phyloP scores from a whole-genome alignment of 2,329 filamentous ascomycete genomes.

The Phaeosphaeria sp. region DNA sequence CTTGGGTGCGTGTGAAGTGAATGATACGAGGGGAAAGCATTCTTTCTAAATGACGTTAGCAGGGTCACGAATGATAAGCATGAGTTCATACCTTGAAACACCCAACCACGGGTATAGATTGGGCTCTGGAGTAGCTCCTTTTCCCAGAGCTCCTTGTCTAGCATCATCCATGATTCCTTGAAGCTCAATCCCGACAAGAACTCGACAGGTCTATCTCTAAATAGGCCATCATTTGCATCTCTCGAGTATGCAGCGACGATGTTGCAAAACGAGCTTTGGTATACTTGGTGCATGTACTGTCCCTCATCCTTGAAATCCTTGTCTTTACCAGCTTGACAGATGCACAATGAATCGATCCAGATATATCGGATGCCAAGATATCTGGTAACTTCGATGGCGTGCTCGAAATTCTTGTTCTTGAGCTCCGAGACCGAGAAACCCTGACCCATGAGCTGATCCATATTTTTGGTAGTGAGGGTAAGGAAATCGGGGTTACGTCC shows the following conservation, averaged over 20 bases:
- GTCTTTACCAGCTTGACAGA: neutral
- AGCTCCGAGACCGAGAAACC: neutral
- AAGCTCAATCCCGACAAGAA: neutral
- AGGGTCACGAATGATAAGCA: no score
- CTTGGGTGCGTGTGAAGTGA: neutral
- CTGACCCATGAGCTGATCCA: neutral
- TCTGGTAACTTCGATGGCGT: neutral
- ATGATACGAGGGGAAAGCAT: constrained; percentile 3
- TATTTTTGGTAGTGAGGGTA: neutral
- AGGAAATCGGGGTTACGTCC: neutral
- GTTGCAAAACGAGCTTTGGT: neutral
- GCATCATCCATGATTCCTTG: neutral
- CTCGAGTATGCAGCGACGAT: neutral
- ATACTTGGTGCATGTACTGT: neutral
- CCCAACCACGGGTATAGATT: constrained; percentile 1
- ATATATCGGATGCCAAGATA: neutral
- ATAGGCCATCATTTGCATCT: neutral
- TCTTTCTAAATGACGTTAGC: neutral
- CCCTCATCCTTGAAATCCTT: neutral
- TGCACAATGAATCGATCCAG: constrained; percentile 1
- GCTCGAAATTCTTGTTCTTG: neutral
- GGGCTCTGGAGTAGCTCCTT: neutral
- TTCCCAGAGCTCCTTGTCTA: neutral
- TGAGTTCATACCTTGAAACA: constrained; percentile 1
- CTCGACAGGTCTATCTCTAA: neutral